Evolutionary conservation across 2,329 filamentous ascomycete genomes (phyloP).

Genomic region (Penicillium occitanis): DNA sequence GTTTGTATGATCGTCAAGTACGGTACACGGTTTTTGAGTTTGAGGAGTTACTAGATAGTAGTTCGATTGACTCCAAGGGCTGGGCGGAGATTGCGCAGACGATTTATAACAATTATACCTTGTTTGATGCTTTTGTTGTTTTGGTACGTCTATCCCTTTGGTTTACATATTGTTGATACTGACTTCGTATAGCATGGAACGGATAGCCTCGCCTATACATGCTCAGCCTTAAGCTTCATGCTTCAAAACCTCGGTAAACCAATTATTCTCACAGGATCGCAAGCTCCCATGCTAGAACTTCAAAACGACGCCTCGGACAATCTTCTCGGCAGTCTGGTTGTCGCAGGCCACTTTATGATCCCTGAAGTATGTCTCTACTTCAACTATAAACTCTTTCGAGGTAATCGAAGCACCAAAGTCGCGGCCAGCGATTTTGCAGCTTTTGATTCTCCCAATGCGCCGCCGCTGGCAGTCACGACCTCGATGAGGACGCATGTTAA

Average conservation of each 20-base stretch:
- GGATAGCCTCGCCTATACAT: constrained; percentile 84
- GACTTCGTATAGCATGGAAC: constrained; percentile 65
- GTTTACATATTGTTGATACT: neutral
- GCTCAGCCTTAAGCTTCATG: constrained; percentile 91
- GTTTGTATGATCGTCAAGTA: constrained; percentile 75
- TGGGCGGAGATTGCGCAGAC: constrained; percentile 81
- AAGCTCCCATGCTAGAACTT: constrained; percentile 83
- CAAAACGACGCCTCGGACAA: constrained; percentile 93
- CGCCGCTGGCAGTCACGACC: constrained; percentile 77
- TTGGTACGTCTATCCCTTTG: constrained; percentile 42
- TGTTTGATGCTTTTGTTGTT: constrained; percentile 88
- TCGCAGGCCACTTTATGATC: constrained; percentile 88
- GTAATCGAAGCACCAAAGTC: constrained; percentile 84
- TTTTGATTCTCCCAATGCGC: constrained; percentile 83
- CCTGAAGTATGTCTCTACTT: constrained; percentile 94
- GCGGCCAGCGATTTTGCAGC: constrained; percentile 83
- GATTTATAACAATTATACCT: constrained; percentile 80
- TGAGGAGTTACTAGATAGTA: constrained; percentile 79
- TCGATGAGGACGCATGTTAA: constrained; percentile 77
- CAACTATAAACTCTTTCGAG: constrained; percentile 84
- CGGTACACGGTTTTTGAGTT: constrained; percentile 85
- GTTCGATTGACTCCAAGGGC: constrained; percentile 79
- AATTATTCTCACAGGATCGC: constrained; percentile 79
- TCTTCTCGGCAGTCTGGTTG: constrained; percentile 80
- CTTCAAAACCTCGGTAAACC: constrained; percentile 87